Percentiles rank a stretch among this genome's conserved stretches.
These are phyloP conservation scores for Leccinum ochraceum DNA, from an alignment of 768 basidiomycete genomes.

Conservation along the genomic window DNA sequence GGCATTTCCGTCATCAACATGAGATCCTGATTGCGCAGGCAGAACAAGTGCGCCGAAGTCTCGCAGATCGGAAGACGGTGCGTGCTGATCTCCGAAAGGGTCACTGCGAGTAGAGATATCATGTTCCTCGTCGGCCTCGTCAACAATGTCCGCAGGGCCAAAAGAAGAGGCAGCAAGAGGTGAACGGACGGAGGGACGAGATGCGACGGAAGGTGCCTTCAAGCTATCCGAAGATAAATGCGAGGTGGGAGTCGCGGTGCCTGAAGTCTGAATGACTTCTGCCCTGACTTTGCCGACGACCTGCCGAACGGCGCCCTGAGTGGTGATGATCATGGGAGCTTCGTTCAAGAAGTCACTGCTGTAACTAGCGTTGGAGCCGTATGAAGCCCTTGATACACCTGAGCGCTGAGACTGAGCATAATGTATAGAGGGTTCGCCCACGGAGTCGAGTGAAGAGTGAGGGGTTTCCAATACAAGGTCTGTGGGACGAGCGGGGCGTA, in stretches of 20 bases:
- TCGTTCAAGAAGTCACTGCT: conserved; percentile 80
- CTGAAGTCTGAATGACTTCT: conserved; percentile 69
- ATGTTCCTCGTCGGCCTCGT: conserved; percentile 43
- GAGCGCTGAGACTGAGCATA: conserved; percentile 55
- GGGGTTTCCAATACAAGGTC: conserved; percentile 65
- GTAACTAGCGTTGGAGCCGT: conserved; percentile 72
- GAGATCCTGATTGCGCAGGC: conserved; percentile 57
- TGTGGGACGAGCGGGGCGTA: conserved; percentile 57
- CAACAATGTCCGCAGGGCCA: conserved; percentile 63
- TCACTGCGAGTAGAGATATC: conserved; percentile 35
- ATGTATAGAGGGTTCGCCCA: conserved; percentile 37
- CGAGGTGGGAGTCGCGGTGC: conserved; percentile 33
- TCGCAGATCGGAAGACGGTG: conserved; percentile 30
- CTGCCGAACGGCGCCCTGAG: conserved; percentile 61
- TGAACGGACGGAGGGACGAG: conserved; percentile 54
- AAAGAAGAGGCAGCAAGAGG: conserved; percentile 73
- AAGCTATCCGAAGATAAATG: conserved; percentile 38
- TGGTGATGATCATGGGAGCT: conserved; percentile 78
- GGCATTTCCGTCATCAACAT: conserved; percentile 61
- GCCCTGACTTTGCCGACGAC: conserved; percentile 78
- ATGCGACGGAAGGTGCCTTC: conserved; percentile 38
- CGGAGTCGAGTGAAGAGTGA: conserved; percentile 55
- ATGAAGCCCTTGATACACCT: conserved; percentile 62
- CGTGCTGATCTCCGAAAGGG: conserved; percentile 67
- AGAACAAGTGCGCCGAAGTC: conserved; percentile 41